These are phyloP conservation scores for Chlorencoelia australis DNA, from an alignment of 2,329 filamentous ascomycete genomes.

Conservation along the genomic window DNA sequence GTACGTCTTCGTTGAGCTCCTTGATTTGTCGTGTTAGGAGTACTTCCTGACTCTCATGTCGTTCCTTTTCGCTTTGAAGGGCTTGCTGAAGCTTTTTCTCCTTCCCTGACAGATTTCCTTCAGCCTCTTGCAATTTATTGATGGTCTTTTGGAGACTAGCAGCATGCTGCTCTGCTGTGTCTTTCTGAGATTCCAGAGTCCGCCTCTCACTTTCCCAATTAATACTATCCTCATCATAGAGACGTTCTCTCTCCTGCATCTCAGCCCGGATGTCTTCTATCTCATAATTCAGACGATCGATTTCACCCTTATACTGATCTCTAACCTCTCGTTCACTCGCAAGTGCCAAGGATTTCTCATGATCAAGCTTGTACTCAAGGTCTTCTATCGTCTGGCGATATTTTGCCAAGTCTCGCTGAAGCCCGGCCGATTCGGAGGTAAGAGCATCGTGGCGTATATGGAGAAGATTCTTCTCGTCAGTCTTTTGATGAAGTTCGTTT, in stretches of 20 bases:
- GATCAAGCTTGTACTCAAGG: slow-evolving; percentile 38
- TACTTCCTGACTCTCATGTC: slow-evolving; percentile 62
- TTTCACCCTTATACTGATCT: slow-evolving; percentile 42
- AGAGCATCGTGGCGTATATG: slow-evolving; percentile 60
- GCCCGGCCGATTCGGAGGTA: slow-evolving; percentile 52
- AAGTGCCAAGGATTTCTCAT: slow-evolving; percentile 28
- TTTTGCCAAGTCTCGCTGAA: slow-evolving; percentile 52
- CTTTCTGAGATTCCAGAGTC: slow-evolving; percentile 53
- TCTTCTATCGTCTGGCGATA: slow-evolving; percentile 34
- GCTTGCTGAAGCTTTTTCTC: slow-evolving; percentile 58
- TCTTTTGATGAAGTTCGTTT: slow-evolving; percentile 47
- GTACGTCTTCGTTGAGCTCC: slow-evolving; percentile 61
- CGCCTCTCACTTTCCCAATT: slow-evolving; percentile 61
- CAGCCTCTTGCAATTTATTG: slow-evolving; percentile 56
- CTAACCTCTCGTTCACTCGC: slow-evolving; percentile 52
- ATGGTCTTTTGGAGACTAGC: slow-evolving; percentile 60
- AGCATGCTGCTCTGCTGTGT: slow-evolving; percentile 58
- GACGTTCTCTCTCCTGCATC: slow-evolving; percentile 58
- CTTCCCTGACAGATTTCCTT: slow-evolving; percentile 57
- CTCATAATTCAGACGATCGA: slow-evolving; percentile 41
- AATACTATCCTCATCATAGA: slow-evolving; percentile 61
- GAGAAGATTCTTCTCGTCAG: slow-evolving; percentile 58
- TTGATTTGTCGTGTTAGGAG: slow-evolving; percentile 63
- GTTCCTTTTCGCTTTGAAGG: slow-evolving; percentile 59
- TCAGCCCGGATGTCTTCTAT: slow-evolving; percentile 45